A percentile compares a stretch with the other conserved stretches of the same genome.
phyloP scores from a whole-genome alignment of 306 rosid species.

The Alnus glutinosa region DNA sequence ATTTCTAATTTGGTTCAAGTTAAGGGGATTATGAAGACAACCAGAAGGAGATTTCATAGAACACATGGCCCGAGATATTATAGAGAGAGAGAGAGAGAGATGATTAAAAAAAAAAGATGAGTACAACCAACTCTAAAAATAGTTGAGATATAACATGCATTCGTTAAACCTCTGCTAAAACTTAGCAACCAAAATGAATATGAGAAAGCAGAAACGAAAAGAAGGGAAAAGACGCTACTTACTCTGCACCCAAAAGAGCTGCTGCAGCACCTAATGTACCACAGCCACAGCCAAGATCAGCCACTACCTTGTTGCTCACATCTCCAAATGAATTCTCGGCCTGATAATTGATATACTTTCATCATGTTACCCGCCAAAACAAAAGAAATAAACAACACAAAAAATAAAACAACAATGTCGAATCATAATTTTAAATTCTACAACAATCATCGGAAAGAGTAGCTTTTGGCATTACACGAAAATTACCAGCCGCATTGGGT shows the following conservation, averaged over 20 bases:
- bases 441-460: not conserved
- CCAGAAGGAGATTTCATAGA: not conserved
- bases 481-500: not conserved
- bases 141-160: no score
- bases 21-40: constrained; percentile 11
- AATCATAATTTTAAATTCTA: constrained; percentile 4
- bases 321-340: constrained; percentile 95
- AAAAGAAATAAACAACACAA: not conserved
- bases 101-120: no score
- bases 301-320: constrained; percentile 79
- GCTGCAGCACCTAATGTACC: constrained; percentile 92
- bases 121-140: no score
- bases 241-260: constrained; percentile 82
- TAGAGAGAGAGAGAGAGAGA: no score
- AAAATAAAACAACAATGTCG: constrained; percentile 13
- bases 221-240: constrained; percentile 31
- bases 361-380: not conserved
- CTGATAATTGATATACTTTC: constrained; percentile 36
- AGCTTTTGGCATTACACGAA: not conserved
- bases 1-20: constrained; percentile 15
- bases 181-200: no score
- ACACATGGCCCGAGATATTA: no score
- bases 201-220: no score
- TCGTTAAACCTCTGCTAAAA: no score
- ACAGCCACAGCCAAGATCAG: constrained; percentile 96